phyloP scores from a whole-genome alignment of 202 grass and related monocot genomes.

The Saccharum hybrid region DNA sequence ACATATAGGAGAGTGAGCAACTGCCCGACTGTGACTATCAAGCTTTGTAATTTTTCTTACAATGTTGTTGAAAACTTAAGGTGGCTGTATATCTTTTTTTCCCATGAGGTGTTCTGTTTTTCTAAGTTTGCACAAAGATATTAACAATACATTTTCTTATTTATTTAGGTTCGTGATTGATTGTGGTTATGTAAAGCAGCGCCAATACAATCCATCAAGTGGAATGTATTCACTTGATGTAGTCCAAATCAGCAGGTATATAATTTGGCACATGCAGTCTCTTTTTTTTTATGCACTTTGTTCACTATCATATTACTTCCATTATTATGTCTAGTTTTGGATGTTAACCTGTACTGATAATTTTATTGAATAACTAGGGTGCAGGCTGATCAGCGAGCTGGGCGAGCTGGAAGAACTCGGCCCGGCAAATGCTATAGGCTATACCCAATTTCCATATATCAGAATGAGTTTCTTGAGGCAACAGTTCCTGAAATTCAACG shows the following conservation, averaged over 20 bases:
- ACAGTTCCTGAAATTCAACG: constrained; percentile 93
- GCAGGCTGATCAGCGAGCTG: constrained; percentile 95
- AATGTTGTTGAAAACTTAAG: constrained; percentile 23
- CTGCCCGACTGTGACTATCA: background rate
- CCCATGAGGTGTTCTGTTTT: background rate
- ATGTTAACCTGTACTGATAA: constrained; percentile 19
- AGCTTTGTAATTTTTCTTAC: constrained; percentile 16
- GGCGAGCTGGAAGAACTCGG: constrained; percentile 91
- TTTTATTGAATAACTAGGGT: constrained; percentile 69
- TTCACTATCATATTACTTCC: constrained; percentile 13
- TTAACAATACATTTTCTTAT: constrained; percentile 32
- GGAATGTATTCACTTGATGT: constrained; percentile 99
- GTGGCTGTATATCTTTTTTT: constrained; percentile 4
- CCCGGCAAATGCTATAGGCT: constrained; percentile 95
- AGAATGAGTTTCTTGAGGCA: constrained; percentile 86
- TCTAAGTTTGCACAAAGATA: background rate
- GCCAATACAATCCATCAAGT: constrained; percentile 85
- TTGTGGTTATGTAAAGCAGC: constrained; percentile 97
- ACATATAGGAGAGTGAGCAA: constrained; percentile 3
- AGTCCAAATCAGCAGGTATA: constrained; percentile 93
- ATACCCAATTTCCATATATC: constrained; percentile 73
- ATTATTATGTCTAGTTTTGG: constrained; percentile 17
- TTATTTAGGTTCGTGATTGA: constrained; percentile 85
- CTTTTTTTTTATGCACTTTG: constrained; percentile 12
- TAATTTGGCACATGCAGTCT: constrained; percentile 21